Percentiles rank a stretch among this genome's conserved stretches.
phyloP scores from a whole-genome alignment of 2,329 filamentous ascomycete genomes.

The Venturia aucupariae region DNA sequence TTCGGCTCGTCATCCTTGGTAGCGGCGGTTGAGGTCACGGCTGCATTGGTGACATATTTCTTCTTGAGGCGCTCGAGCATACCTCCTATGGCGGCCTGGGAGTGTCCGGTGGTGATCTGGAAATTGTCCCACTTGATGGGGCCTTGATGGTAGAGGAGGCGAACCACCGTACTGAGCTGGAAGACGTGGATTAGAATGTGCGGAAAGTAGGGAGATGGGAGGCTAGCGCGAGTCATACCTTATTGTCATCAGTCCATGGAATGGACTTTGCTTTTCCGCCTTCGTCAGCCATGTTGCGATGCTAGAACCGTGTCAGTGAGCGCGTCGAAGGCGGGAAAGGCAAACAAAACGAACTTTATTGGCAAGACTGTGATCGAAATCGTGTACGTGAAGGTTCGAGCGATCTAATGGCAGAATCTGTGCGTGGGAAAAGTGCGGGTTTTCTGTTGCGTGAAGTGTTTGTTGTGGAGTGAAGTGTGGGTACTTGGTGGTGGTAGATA shows the following conservation, averaged over 20 bases:
- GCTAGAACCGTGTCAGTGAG: background rate
- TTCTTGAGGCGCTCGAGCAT: constrained; percentile 7
- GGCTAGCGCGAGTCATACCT: constrained; percentile 1
- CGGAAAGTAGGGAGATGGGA: background rate
- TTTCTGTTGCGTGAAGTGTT: background rate
- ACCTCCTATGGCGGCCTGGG: background rate
- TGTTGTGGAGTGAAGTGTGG: background rate
- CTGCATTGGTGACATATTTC: constrained; percentile 3
- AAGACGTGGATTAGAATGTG: background rate
- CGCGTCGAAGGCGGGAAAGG: background rate
- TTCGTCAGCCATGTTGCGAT: constrained; percentile 8
- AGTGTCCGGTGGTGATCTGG: background rate
- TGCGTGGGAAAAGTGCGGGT: background rate
- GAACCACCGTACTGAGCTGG: background rate
- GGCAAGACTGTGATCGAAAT: background rate
- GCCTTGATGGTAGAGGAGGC: constrained; percentile 3
- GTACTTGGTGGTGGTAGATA: background rate
- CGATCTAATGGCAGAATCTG: background rate
- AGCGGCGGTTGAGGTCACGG: background rate
- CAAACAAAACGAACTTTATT: background rate
- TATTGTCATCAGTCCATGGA: constrained; percentile 3
- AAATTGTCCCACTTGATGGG: constrained; percentile 7
- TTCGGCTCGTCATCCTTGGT: background rate
- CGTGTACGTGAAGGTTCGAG: background rate
- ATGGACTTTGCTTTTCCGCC: background rate